phyloP scores from a whole-genome alignment of 140 eudicot species.

The Erigeron philadelphicus region DNA sequence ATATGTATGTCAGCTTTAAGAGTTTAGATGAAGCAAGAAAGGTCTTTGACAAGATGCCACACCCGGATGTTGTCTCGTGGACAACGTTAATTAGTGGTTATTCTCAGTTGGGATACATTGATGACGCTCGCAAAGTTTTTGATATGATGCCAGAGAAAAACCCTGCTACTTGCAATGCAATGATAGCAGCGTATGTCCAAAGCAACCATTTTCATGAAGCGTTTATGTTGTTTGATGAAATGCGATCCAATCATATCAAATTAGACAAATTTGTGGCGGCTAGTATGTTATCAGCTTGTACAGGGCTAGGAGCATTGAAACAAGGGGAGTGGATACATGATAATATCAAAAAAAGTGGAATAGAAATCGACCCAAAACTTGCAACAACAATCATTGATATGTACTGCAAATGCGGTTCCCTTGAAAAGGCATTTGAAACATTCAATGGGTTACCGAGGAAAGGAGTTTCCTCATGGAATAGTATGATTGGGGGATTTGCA shows the following conservation, averaged over 20 bases:
- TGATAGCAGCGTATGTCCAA: constrained; percentile 62
- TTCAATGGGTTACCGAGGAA: constrained; percentile 42
- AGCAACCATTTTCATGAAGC: constrained; percentile 62
- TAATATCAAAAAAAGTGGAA: constrained; percentile 38
- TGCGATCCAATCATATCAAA: constrained; percentile 36
- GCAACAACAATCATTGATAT: constrained; percentile 69
- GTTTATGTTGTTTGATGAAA: constrained; percentile 47
- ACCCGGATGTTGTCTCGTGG: constrained; percentile 54
- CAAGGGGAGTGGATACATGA: constrained; percentile 70
- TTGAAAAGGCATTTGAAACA: constrained; percentile 60
- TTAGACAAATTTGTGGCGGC: constrained; percentile 68
- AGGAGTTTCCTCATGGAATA: constrained; percentile 77
- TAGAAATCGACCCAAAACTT: constrained; percentile 59
- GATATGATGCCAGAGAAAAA: constrained; percentile 44
- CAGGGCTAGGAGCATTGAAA: constrained; percentile 66
- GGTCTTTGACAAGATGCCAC: constrained; percentile 52
- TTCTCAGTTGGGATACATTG: constrained; percentile 47
- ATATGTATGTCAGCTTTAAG: constrained; percentile 57
- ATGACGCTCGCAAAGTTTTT: constrained; percentile 49
- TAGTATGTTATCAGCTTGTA: constrained; percentile 81
- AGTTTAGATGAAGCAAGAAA: constrained; percentile 54
- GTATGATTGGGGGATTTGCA: constrained; percentile 85
- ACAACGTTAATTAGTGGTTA: constrained; percentile 73
- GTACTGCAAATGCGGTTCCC: constrained; percentile 80
- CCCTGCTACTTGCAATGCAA: constrained; percentile 65